A percentile compares a stretch with the other conserved stretches of the same genome.
phyloP scores from a whole-genome alignment of 2,329 filamentous ascomycete genomes.

The Monosporascus sp. region DNA sequence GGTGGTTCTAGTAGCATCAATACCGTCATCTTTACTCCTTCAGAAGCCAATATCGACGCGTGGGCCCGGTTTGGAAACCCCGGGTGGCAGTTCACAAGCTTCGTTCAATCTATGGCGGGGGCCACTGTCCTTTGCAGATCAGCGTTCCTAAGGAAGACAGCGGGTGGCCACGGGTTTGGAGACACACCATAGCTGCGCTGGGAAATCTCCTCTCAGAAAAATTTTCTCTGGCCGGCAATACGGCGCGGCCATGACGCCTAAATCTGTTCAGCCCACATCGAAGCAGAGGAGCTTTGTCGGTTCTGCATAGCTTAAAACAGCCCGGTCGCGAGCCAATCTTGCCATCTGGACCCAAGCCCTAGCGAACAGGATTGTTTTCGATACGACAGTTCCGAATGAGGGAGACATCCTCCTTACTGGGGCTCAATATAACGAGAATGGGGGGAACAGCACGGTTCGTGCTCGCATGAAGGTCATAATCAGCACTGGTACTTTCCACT shows the following conservation, averaged over 20 bases:
- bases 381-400: background rate
- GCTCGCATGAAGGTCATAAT: background rate
- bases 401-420: background rate
- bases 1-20: slow-evolving; percentile 24
- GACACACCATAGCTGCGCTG: background rate
- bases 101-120: background rate
- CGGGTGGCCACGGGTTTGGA: background rate
- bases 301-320: background rate
- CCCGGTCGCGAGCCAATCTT: background rate
- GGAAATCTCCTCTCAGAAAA: background rate
- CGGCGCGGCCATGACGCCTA: background rate
- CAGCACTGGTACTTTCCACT: background rate
- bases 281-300: background rate
- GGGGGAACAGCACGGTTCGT: background rate
- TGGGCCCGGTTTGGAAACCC: slow-evolving; percentile 22
- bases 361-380: background rate
- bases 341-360: background rate
- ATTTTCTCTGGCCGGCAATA: background rate
- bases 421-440: background rate
- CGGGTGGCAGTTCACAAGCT: slow-evolving; percentile 16
- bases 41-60: slow-evolving; percentile 16
- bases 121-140: background rate
- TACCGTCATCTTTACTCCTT: slow-evolving; percentile 14
- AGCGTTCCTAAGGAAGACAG: background rate
- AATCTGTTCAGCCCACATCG: background rate